Base-by-base conservation (phyloP, 2,329 filamentous ascomycete genomes). In the Arthrobotrys sinensis region DNA sequence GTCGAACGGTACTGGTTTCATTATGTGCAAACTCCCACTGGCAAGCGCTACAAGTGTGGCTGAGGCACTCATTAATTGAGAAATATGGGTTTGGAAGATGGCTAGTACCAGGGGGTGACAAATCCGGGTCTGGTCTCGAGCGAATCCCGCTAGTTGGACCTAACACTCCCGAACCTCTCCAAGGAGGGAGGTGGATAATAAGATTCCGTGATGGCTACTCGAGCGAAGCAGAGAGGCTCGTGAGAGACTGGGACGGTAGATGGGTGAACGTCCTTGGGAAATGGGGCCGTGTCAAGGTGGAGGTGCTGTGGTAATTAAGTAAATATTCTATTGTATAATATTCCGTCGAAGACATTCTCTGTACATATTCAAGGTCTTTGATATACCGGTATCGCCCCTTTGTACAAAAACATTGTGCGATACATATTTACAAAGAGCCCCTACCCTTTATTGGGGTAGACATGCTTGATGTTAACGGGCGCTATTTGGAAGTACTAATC, bases 161-260 rank as follows among this genome's bases (percentile, higher is more conserved):
- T 5, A 62, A 46, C 16, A 34, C 52, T 7, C 48, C 36, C 6
- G 63, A 68, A n/a, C 63, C 70, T 12, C 12, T 12, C 19, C 48
- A 53, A 16, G 73, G 73, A 14, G 73, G 73, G 14, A 67, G 52
- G 21, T 77, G 73, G 73, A 11, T 77, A 3, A 28, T 77, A 14
- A 66, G 73, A 7, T 77, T 77, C 24, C 60, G 60, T 11, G 52
- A 71, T 10, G 70, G 70, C 3, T 68, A 36, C 34, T 34, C 50
- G 12, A 77, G 73, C 19, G 73, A 77, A 32, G 73, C 66, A n/a
- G 73, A 70, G 14, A 71, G 73, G 32, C 34, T 77, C 1, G 73
- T 77, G 11, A 71, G 73, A 21, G 73, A 77, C 1, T 77, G 73
- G 73, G 73, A 77, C 53, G 66, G 66, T 6, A 52, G 40, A 28